Conservation (phyloP, 176 grass and related monocot genomes). For the Aegilops umbellulata region DNA sequence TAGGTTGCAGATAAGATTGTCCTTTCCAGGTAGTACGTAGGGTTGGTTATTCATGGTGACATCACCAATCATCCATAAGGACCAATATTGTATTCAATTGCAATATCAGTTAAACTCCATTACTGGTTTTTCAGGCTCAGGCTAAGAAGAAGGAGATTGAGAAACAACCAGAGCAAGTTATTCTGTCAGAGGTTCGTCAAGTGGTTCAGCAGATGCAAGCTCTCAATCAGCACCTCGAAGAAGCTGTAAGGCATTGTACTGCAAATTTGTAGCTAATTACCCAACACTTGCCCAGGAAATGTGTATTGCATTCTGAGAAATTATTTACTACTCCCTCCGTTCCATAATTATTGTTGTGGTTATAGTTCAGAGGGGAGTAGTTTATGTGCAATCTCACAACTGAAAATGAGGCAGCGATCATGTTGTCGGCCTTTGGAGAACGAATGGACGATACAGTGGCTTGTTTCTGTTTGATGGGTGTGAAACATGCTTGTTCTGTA, state of each 20-base stretch:
- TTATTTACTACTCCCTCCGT: neutral
- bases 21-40: neutral
- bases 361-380: too few species aligned
- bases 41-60: constrained; percentile 6
- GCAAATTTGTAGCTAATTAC: neutral
- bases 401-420: neutral
- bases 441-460: neutral
- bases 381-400: neutral
- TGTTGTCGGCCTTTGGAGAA: neutral
- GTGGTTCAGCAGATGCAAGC: constrained; percentile 91
- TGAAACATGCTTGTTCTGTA: neutral
- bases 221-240: constrained; percentile 78
- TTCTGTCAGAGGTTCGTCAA: constrained; percentile 79
- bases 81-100: neutral
- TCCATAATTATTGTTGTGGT: too few species aligned
- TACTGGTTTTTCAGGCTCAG: constrained; percentile 56
- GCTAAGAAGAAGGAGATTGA: constrained; percentile 50
- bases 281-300: constrained; percentile 23
- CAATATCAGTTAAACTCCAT: neutral
- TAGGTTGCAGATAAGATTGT: neutral
- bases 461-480: neutral
- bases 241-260: constrained; percentile 67
- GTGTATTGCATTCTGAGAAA: neutral
- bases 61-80: neutral
- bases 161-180: constrained; percentile 69